Evolutionary conservation across 2,329 filamentous ascomycete genomes (phyloP), one percentile per base, ranked within the genome.

Genomic region (Macrophomina pseudophaseolina): DNA sequence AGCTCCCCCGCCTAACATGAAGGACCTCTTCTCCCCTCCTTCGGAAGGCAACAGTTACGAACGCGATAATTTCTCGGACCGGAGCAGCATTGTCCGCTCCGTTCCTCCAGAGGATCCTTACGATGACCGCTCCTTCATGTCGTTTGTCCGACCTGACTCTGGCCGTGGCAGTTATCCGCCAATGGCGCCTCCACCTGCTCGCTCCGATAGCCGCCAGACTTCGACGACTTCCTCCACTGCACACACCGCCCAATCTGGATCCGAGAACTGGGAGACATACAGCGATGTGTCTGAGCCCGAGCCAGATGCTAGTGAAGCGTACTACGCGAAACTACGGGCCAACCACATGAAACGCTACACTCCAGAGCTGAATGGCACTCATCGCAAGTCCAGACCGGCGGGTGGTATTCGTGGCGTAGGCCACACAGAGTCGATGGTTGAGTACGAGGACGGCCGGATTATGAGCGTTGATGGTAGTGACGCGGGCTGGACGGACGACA

Each of bases 181-280:
- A 63, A 53, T 64, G 52, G 54, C 48, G 42, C 63, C 63, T 12
- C 52, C 52, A 1, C 42, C 52, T n/a, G 40, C 74, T 46, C 72
- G 72, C 0, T 65, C 73, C 18, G 71, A 71, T 30, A 84, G 81
- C 68, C 84, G 92, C 56, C 91, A 94, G 72, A 89, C 90, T 16
- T 92, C 90, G 6, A 88, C 88, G 70, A 90, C 90, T 0, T 94
- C 92, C 1, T 78, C 76, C 18, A 77, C 71, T 18, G 80, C 82
- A 28, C 81, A 81, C n/a, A 92, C 91, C 1, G 85, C 48, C 4
- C 63, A 65, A 35, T 62, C 58, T 4, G 92, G 92, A 1, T 97
- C 92, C 3, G 94, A 98, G 80, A 98, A 98, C 77, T 98, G 94
- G 94, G 94, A 98, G 79, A 97, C 94, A 9, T 98, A 95, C 73